phyloP scores from a whole-genome alignment of 345 rosid genomes.

The Passiflora organensis region DNA sequence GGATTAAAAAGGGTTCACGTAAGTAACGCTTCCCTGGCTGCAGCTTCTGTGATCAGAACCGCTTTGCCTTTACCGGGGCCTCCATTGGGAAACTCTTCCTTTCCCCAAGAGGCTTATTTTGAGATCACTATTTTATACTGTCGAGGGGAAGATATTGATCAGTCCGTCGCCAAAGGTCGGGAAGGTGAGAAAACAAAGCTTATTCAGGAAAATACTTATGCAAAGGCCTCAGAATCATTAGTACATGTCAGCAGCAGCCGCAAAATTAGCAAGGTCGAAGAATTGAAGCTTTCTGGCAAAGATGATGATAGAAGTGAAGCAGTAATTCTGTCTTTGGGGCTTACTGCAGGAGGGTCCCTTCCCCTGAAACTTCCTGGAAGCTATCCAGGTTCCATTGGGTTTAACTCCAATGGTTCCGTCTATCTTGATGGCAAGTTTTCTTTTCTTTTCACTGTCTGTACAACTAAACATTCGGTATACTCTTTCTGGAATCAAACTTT shows the following conservation, averaged over 20 bases:
- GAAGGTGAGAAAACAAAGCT: slow-evolving; percentile 69
- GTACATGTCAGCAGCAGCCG: slow-evolving; percentile 19
- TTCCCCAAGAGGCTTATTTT: slow-evolving; percentile 90
- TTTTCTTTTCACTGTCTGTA: neutral
- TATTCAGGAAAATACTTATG: slow-evolving; percentile 36
- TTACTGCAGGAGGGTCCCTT: slow-evolving; percentile 52
- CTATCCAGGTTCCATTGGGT: slow-evolving; percentile 80
- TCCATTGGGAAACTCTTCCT: slow-evolving; percentile 55
- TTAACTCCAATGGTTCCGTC: slow-evolving; percentile 78
- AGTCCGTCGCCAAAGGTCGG: slow-evolving; percentile 17
- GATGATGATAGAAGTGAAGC: slow-evolving; percentile 32
- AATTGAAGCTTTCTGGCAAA: slow-evolving; percentile 29
- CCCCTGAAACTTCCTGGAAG: slow-evolving; percentile 67
- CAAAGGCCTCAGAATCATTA: slow-evolving; percentile 43
- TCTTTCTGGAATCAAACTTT: too few relatives aligned
- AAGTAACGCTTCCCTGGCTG: slow-evolving; percentile 26
- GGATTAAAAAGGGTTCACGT: slow-evolving; percentile 26
- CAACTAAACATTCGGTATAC: too few relatives aligned
- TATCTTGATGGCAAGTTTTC: slow-evolving; percentile 65
- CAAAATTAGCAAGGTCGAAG: slow-evolving; percentile 21
- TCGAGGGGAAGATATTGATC: slow-evolving; percentile 14
- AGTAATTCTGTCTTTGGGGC: slow-evolving; percentile 51
- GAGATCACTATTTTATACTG: slow-evolving; percentile 60
- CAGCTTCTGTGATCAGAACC: slow-evolving; percentile 57
- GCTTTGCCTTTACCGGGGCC: slow-evolving; percentile 90